Conservation (phyloP, 139 green algal species). For the Chlamydomonas sphaeroides region DNA sequence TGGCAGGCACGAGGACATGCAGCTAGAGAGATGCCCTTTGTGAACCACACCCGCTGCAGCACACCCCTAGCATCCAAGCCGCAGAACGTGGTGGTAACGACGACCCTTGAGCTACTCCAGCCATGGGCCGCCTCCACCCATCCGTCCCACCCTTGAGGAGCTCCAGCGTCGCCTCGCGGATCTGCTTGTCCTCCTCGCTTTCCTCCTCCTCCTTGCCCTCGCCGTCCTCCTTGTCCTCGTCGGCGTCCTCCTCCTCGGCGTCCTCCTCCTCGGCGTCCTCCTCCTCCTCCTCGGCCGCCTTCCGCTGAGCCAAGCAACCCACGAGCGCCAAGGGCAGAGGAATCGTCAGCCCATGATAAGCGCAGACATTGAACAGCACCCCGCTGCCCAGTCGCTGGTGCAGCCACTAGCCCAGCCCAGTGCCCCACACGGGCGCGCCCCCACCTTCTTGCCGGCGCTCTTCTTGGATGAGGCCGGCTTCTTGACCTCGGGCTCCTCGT, state of each 20-base stretch:
- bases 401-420: no score
- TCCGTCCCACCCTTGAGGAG: neutral
- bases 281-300: neutral
- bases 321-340: no score
- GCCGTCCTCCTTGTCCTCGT: neutral
- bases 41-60: neutral
- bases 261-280: neutral
- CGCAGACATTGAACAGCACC: no score
- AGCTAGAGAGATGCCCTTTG: neutral
- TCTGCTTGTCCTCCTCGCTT: neutral
- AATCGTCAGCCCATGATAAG: no score
- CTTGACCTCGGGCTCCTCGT: constrained; percentile 5
- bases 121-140: no score
- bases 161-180: constrained; percentile 17
- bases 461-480: constrained; percentile 2
- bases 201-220: neutral
- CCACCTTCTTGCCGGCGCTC: neutral
- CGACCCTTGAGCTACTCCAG: neutral
- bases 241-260: no score
- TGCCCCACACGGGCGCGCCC: no score
- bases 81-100: neutral
- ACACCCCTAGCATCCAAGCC: no score
- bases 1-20: neutral
- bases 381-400: no score
- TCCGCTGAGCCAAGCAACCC: no score